Percentiles rank a stretch among this genome's conserved stretches.
These are phyloP conservation scores for Quillaja saponaria DNA, from an alignment of 306 rosid genomes.

Conservation along the genomic window DNA sequence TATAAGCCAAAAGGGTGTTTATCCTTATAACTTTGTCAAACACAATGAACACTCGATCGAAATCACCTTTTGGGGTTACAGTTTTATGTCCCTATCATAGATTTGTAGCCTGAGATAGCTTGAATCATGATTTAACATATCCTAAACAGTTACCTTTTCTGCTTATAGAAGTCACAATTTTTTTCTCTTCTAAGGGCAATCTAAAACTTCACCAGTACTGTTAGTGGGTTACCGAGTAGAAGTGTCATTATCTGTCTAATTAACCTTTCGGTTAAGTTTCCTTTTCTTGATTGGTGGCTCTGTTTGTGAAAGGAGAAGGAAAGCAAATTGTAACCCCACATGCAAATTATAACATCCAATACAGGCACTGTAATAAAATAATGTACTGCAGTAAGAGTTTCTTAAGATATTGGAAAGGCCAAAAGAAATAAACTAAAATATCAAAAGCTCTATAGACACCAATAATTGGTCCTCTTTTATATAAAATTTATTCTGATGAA, in stretches of 20 bases:
- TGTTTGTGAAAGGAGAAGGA: background rate
- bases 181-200: slow-evolving; percentile 1
- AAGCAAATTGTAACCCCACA: no score
- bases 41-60: slow-evolving; percentile 14
- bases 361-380: slow-evolving; percentile 24
- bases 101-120: slow-evolving; percentile 29
- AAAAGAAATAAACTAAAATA: no score
- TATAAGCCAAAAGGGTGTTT: background rate
- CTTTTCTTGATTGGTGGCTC: slow-evolving; percentile 15
- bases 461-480: slow-evolving; percentile 25
- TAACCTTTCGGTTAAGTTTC: slow-evolving; percentile 14
- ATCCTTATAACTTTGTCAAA: slow-evolving; percentile 20
- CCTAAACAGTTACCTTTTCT: background rate
- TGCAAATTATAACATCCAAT: slow-evolving; percentile 27
- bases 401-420: slow-evolving; percentile 19
- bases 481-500: slow-evolving; percentile 34
- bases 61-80: slow-evolving; percentile 21
- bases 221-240: slow-evolving; percentile 42
- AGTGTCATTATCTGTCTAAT: slow-evolving; percentile 44
- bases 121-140: slow-evolving; percentile 26
- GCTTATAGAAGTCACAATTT: background rate
- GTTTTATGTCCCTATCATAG: slow-evolving; percentile 29
- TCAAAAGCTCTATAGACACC: no score
- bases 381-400: background rate
- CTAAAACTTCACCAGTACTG: no score